Evolutionary conservation across 2,329 filamentous ascomycete genomes (phyloP), one percentile per base, ranked within the genome.

Genomic region (Corynespora cassiicola): DNA sequence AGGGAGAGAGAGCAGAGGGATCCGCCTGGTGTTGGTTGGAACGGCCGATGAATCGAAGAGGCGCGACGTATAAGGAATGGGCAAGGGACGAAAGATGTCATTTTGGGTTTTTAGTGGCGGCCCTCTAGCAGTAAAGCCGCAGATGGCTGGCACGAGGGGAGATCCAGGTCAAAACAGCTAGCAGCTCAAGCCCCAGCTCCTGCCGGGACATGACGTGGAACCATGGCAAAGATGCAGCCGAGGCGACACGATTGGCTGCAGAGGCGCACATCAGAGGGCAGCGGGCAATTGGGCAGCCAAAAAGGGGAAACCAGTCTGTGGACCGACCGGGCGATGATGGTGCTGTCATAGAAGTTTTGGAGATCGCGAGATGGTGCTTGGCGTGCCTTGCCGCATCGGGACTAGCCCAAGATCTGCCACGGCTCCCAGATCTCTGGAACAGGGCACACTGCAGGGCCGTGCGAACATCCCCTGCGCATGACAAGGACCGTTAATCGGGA

Each of bases 301-400:
- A 19, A 23, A 24, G 29, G 18, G 9, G 20, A 19, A 31, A 21
- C 30, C 36, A 17, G 30, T 40, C 22, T 17, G 42, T 29, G 26
- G 14, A 8, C 15, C 7, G 10, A 28, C 8, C 7, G 12, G 25
- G 47, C 58, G 59, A 61, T 63, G 51, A 44, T 51, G 45, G 49
- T 50, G 53, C 36, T 50, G 47, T 57, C 54, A 61, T 59, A 36
- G 52, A 53, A 49, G 39, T 28, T 41, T 34, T 35, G 35, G 38
- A 37, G 59, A 64, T 64, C 61, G 61, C 51, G 55, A 58, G 48
- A 17, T 31, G 31, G 17, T 28, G 33, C 39, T 39, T 37, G 34
- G 40, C 19, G 31, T 33, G 23, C 49, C 47, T 52, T 41, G 37
- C 58, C 55, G 21, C 18, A 41, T 31, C 10, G 9, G 36, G 51